Evolutionary conservation across 73 alveolate genomes (phyloP), one percentile per base, ranked within the genome.

Genomic region (Tetrahymena borealis): DNA sequence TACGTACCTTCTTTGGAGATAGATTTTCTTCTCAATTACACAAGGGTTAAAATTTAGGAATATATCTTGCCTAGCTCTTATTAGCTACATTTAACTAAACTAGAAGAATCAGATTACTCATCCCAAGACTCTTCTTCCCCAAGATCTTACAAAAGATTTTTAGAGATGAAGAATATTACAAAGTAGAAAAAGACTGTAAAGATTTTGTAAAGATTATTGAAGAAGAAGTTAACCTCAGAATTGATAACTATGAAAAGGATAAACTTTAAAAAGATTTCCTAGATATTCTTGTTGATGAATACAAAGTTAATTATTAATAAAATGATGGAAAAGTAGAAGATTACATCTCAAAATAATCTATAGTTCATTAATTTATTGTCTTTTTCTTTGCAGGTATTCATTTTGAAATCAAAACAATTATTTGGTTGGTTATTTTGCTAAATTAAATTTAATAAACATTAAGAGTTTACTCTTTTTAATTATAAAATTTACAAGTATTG

Each of bases 1-100:
- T 93, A 18, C 78, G 90, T 32, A 78, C 93, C 28, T 93, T 93
- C 38, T 93, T 93, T 93, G 95, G 95, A 20, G 91, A 93, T 12
- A 11, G 42, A 39, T 78, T 90, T 12, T 79, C 90, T 60, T 60
- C 9, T 32, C 33, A 20, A 39, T 78, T 31, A 33, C 40, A 32
- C 39, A 93, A 93, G 79, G 95, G 33, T 37, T 79, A 32, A 90
- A 85, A 20, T n/a, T 60, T 92, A 7, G 40, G 91, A 32, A 39
- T 93, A 39, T 78, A 40, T 1, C 36, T 93, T 7, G 90, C 91
- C 0, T 38, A 31, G n/a, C 92, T 93, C 9, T 38, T 79, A 32
- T n/a, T 79, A 4, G 20, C 78, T 20, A 36, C 32, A 7, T 38
- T 38, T 79, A 15, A 36, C 0, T 79, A 79, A 79, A 79, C 78